Conservation (phyloP, 257 asterid genomes). For the Gardenia jasminoides region DNA sequence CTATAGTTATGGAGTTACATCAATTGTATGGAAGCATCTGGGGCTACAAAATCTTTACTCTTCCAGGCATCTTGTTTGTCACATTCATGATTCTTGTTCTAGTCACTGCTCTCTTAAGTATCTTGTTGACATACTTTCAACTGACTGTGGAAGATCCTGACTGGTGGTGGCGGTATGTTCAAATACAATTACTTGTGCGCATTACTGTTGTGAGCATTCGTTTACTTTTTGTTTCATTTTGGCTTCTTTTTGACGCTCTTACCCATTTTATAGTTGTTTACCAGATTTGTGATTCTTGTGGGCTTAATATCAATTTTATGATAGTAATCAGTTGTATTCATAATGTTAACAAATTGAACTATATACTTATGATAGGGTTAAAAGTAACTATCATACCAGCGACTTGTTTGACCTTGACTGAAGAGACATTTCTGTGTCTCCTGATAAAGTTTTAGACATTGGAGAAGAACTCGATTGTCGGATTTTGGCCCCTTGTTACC, state of each 20-base stretch:
- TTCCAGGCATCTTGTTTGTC: conserved; percentile 48
- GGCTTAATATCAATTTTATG: neutral
- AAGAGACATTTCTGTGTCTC: neutral
- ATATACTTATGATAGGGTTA: neutral
- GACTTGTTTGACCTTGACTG: neutral
- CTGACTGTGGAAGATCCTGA: conserved; percentile 71
- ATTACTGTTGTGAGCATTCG: neutral
- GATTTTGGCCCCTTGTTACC: neutral
- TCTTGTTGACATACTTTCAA: conserved; percentile 74
- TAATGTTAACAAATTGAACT: neutral
- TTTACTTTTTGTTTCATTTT: neutral
- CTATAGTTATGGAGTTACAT: conserved; percentile 67
- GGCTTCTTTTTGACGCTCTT: neutral
- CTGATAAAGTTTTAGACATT: neutral
- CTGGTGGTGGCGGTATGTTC: conserved; percentile 89
- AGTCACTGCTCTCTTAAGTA: conserved; percentile 57
- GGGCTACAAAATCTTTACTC: conserved; percentile 70
- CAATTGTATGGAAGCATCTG: conserved; percentile 68
- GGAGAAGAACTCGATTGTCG: neutral
- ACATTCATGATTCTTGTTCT: conserved; percentile 52
- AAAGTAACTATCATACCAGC: neutral
- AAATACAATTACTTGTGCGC: neutral
- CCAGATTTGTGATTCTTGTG: neutral
- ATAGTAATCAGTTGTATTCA: neutral
- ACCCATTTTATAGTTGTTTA: neutral